phyloP scores from a whole-genome alignment of 805 yeast species.

The Jamesozyma piceae region DNA sequence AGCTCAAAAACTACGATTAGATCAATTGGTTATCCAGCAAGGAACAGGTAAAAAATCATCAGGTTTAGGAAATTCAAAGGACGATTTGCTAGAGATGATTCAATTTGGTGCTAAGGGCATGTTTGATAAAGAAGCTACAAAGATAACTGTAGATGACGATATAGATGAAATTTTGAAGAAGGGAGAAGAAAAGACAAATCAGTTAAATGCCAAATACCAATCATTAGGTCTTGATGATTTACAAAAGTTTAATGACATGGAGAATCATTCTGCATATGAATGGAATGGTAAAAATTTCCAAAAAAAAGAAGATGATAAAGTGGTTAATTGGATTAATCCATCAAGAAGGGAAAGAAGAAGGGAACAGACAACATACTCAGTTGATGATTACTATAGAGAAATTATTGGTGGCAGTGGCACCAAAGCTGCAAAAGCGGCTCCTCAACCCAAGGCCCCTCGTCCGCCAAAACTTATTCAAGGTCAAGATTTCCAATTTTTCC shows the following conservation, averaged over 20 bases:
- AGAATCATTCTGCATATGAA: conserved; percentile 84
- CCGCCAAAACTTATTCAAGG: conserved; percentile 57
- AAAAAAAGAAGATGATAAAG: conserved; percentile 31
- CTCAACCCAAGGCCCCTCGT: conserved; percentile 38
- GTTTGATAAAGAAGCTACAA: conserved; percentile 43
- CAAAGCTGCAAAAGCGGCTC: conserved; percentile 28
- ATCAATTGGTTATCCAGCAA: conserved; percentile 92
- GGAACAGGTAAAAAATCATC: conserved; percentile 47
- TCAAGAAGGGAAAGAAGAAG: conserved; percentile 49
- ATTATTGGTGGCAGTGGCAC: conserved; percentile 35
- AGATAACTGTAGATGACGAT: conserved; percentile 42
- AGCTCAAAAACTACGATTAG: conserved; percentile 84
- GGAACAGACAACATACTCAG: conserved; percentile 68
- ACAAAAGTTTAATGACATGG: conserved; percentile 65
- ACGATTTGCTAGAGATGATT: conserved; percentile 87
- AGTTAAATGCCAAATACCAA: conserved; percentile 71
- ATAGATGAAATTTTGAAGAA: conserved; percentile 72
- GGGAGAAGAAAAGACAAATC: conserved; percentile 76
- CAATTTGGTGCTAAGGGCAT: conserved; percentile 93
- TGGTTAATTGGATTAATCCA: conserved; percentile 60
- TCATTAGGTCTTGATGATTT: conserved; percentile 86
- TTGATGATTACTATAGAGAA: conserved; percentile 69
- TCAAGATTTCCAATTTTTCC: conserved; percentile 69
- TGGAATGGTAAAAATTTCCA: conserved; percentile 83
- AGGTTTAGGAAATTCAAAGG: conserved; percentile 44